Percentiles rank a stretch among this genome's conserved stretches.
phyloP scores from a whole-genome alignment of 257 asterid species.

The Lycium ferocissimum region DNA sequence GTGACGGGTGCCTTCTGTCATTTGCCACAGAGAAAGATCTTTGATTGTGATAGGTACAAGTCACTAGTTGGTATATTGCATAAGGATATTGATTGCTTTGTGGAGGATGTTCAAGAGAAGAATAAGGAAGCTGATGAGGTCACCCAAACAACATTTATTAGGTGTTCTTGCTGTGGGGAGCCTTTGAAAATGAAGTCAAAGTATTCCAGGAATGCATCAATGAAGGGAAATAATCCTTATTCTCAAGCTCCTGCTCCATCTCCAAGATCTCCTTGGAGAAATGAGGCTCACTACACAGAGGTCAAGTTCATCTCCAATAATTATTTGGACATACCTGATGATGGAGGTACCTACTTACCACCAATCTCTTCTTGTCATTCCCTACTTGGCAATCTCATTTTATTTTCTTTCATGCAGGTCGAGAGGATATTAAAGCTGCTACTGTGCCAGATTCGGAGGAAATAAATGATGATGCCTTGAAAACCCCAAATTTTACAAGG shows the following conservation, averaged over 20 bases:
- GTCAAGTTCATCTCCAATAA: conserved; percentile 58
- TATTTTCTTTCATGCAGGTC: conserved; percentile 40
- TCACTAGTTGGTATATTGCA: conserved; percentile 66
- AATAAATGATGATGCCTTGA: conserved; percentile 43
- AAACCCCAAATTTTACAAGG: conserved; percentile 62
- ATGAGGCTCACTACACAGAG: conserved; percentile 63
- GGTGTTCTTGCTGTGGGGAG: conserved; percentile 88
- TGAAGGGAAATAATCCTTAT: conserved; percentile 34
- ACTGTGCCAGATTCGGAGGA: conserved; percentile 56
- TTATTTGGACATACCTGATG: conserved; percentile 57
- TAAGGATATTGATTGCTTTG: conserved; percentile 56
- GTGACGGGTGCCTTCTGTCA: conserved; percentile 75
- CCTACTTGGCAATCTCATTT: no score
- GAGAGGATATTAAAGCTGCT: conserved; percentile 50
- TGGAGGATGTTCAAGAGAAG: conserved; percentile 41
- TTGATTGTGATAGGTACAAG: conserved; percentile 47
- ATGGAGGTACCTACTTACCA: conserved; percentile 35
- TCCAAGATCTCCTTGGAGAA: conserved; percentile 60
- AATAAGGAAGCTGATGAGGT: conserved; percentile 53
- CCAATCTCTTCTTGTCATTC: neutral
- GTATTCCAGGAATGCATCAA: conserved; percentile 58
- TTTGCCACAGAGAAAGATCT: conserved; percentile 65
- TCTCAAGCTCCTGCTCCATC: conserved; percentile 56
- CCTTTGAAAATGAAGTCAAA: conserved; percentile 48
- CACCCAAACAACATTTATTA: conserved; percentile 22